Percentiles rank a stretch among this genome's conserved stretches.
Conservation (phyloP, 1,284 basidiomycete species). For the Cryptococcus sp. region DNA sequence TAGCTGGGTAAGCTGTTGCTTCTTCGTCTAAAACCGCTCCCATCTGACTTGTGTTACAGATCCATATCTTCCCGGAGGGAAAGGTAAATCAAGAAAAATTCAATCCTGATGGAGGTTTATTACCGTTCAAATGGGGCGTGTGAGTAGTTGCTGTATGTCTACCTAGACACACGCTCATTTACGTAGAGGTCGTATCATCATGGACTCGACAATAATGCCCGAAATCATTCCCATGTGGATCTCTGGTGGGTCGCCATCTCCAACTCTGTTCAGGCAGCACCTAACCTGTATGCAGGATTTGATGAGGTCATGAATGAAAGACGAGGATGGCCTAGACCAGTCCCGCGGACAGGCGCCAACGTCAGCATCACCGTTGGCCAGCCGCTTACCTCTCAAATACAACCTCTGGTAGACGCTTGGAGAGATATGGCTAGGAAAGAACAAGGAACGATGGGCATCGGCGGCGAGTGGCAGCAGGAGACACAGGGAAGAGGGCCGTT, state of each 20-base stretch:
- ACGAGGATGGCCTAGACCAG: conserved; percentile 54
- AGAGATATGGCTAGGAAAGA: conserved; percentile 23
- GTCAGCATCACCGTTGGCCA: conserved; percentile 49
- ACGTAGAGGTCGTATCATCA: conserved; percentile 74
- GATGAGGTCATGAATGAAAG: conserved; percentile 87
- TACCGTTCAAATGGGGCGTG: conserved; percentile 96
- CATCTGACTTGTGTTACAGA: conserved; percentile 54
- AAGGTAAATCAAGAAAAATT: conserved; percentile 75
- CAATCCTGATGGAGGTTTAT: conserved; percentile 61
- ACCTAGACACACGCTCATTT: background rate
- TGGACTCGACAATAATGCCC: conserved; percentile 72
- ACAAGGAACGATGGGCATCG: conserved; percentile 29
- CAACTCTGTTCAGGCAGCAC: background rate
- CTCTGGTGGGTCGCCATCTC: conserved; percentile 59
- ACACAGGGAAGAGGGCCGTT: conserved; percentile 8
- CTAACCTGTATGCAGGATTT: conserved; percentile 61
- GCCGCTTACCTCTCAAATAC: conserved; percentile 41
- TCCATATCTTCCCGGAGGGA: conserved; percentile 94
- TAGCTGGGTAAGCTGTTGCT: conserved; percentile 67
- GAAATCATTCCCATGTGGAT: conserved; percentile 94
- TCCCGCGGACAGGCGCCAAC: conserved; percentile 44
- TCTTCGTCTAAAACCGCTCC: background rate
- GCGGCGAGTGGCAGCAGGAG: conserved; percentile 31
- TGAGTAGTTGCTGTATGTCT: conserved; percentile 56
- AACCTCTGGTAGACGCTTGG: conserved; percentile 46